Base-by-base conservation (phyloP, 163 green algal genomes). In the Scenedesmus sp. region DNA sequence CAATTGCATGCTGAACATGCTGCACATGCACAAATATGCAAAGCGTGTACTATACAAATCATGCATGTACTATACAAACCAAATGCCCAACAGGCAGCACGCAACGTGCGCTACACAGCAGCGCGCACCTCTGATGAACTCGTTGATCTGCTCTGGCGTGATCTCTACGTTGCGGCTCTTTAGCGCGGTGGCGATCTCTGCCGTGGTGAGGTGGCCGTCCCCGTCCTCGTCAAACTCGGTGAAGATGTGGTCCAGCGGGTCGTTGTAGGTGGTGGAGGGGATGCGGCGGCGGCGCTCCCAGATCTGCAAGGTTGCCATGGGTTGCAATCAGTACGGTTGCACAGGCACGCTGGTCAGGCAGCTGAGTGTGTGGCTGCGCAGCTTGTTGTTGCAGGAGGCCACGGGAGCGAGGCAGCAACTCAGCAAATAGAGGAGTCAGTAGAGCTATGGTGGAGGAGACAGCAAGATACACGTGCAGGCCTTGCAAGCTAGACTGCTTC, bases 171-270 rank as follows among this genome's bases (percentile, higher is more conserved):
- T 81, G 16, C 90, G 66, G 52, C 59, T 89, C 26, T 70, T 56
- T 6, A 95, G 91, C 3, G 93, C 93, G n/a, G 59, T 54, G n/a
- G 91, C 83, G 10, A 95, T 87, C 85, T 95, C 93, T 4, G 16
- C 81, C 18, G 59, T 64, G 13, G 91, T 94, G 57, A 95, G 82
- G 74, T 91, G 82, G 57, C 93, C 93, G 34, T 95, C 93, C n/a
- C 73, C 73, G 85, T 95, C 93, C 62, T 91, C 59, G 77, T 94
- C 91, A 93, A 93, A 93, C 84, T 95, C 93, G 13, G 88, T 88
- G 60, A 95, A 95, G 57, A 95, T 87, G 86, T 92, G 93, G 64
- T 92, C 77, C 60, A 95, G 82, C 12, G 93, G 93, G 57, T 95
- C 93, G n/a, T 88, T 90, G 88, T 94, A 94, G 60, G 90, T 91